Evolutionary conservation across 1,139 yeast species (phyloP).

Genomic region (Yamadazyma oceani): DNA sequence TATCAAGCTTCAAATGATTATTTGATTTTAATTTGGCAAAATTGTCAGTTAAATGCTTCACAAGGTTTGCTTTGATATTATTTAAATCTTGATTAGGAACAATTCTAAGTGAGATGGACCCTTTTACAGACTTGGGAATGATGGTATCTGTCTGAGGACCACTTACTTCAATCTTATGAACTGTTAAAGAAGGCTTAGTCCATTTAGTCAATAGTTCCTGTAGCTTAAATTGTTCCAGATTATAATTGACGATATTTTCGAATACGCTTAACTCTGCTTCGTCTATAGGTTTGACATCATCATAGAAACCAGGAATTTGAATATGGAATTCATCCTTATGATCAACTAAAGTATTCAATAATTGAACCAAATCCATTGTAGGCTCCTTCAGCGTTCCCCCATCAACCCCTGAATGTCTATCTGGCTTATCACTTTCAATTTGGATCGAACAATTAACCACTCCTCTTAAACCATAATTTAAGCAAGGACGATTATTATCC

Average conservation of each 20-base stretch:
- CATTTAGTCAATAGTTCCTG: slow-evolving; percentile 76
- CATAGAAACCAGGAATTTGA: slow-evolving; percentile 68
- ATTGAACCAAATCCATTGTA: slow-evolving; percentile 75
- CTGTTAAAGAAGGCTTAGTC: slow-evolving; percentile 86
- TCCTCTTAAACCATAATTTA: slow-evolving; percentile 93
- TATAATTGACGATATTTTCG: slow-evolving; percentile 52
- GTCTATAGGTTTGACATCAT: slow-evolving; percentile 57
- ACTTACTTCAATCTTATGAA: slow-evolving; percentile 83
- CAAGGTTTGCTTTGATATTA: slow-evolving; percentile 52
- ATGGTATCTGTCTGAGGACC: slow-evolving; percentile 92
- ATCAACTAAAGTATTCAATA: slow-evolving; percentile 63
- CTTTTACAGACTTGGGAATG: slow-evolving; percentile 78
- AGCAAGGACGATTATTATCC: slow-evolving; percentile 83
- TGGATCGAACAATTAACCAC: slow-evolving; percentile 78
- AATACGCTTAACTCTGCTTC: slow-evolving; percentile 59
- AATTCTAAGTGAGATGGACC: slow-evolving; percentile 77
- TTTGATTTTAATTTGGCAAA: slow-evolving; percentile 47
- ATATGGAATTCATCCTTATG: slow-evolving; percentile 53
- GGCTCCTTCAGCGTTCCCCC: slow-evolving; percentile 94
- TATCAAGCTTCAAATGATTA: slow-evolving; percentile 58
- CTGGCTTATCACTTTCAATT: slow-evolving; percentile 72
- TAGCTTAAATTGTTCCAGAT: slow-evolving; percentile 26
- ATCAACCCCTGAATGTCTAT: slow-evolving; percentile 94
- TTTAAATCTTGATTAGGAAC: slow-evolving; percentile 84
- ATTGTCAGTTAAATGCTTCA: slow-evolving; percentile 39